A percentile compares a stretch with the other conserved stretches of the same genome.
These are phyloP conservation scores for Apiotrichum laibachii DNA, from an alignment of 1,284 basidiomycete genomes.

Conservation along the genomic window DNA sequence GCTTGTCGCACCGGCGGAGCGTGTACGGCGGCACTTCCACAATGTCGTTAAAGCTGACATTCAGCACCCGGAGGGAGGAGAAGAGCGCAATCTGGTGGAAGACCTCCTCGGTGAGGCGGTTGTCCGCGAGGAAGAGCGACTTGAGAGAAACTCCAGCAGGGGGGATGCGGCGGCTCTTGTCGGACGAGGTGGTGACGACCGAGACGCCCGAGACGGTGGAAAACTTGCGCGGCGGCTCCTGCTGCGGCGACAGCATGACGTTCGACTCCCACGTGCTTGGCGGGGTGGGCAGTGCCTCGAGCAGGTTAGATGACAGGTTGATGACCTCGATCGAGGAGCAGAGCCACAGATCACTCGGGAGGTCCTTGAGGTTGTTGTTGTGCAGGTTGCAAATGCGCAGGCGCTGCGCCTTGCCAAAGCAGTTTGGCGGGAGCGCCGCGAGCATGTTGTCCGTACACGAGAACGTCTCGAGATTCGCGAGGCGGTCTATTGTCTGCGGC, in stretches of 20 bases:
- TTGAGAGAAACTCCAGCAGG: slow-evolving; percentile 24
- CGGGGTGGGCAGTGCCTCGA: slow-evolving; percentile 71
- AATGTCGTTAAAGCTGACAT: slow-evolving; percentile 94
- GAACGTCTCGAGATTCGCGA: slow-evolving; percentile 68
- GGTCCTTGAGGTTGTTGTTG: slow-evolving; percentile 80
- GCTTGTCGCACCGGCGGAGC: slow-evolving; percentile 63
- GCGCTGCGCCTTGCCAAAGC: slow-evolving; percentile 70
- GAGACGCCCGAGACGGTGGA: slow-evolving; percentile 52
- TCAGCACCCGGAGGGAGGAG: slow-evolving; percentile 74
- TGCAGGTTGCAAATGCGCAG: slow-evolving; percentile 81
- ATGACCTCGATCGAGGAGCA: slow-evolving; percentile 71
- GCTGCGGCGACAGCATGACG: slow-evolving; percentile 7
- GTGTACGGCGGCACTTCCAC: slow-evolving; percentile 80
- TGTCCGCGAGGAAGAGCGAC: slow-evolving; percentile 84
- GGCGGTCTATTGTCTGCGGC: slow-evolving; percentile 74
- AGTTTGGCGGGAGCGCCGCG: slow-evolving; percentile 66
- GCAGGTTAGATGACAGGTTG: slow-evolving; percentile 86
- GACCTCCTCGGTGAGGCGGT: slow-evolving; percentile 77
- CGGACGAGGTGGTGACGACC: slow-evolving; percentile 57
- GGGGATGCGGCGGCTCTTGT: slow-evolving; percentile 14
- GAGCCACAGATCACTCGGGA: slow-evolving; percentile 79
- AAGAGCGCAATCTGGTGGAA: slow-evolving; percentile 73
- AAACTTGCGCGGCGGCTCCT: slow-evolving; percentile 23
- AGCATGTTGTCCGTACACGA: slow-evolving; percentile 90
- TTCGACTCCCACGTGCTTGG: slow-evolving; percentile 43